Base-by-base conservation (phyloP, 176 grass and related monocot genomes). In the Phoenix roebelenii region DNA sequence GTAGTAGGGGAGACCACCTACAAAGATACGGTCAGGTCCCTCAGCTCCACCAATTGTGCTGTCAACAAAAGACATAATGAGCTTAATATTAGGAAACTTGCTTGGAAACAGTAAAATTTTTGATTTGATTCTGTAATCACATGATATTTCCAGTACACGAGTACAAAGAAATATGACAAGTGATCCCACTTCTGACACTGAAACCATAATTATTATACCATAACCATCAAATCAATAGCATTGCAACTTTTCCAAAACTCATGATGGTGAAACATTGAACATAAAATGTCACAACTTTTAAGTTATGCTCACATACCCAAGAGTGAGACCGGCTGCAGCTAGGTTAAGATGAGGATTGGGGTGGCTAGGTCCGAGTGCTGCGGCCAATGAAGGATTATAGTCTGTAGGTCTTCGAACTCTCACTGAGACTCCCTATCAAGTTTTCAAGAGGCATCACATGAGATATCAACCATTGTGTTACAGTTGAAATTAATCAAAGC, bases 361-460 rank as follows among this genome's bases (percentile, higher is more conserved):
- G 39, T 73, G 70, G 50, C 70, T 73, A 6, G 70, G 70, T 55
- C 70, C 70, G 63, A 73, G 70, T 19, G 51, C 39, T 55, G 70
- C 70, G 18, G 70, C 70, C 59, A 73, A 73, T 16, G 70, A 73
- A 73, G 70, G 59, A 17, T 73, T 73, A 16, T 73, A 73, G 28
- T 73, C 70, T 10, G 70, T 73, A 15, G 70, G 70, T 29, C 70
- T 73, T 63, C 70, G 70, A 48, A 73, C 70, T 55, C 60, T 73
- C 70, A 73, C 70, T 55, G 70, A 22, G 63, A 73, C 70, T 48
- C 70, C 70, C 70, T 73, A 63, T 63, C 59, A 73, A 63, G 28
- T 35, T 55, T 22, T n/a, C 26, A 62, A 63, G 50, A n/a, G 5
- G 15, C 15, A 52, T 14, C 23, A 15, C 3, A 18, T 67, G 24